Evolutionary conservation across 108 stramenopile species (phyloP).

Genomic region (Cyclotella baltica): DNA sequence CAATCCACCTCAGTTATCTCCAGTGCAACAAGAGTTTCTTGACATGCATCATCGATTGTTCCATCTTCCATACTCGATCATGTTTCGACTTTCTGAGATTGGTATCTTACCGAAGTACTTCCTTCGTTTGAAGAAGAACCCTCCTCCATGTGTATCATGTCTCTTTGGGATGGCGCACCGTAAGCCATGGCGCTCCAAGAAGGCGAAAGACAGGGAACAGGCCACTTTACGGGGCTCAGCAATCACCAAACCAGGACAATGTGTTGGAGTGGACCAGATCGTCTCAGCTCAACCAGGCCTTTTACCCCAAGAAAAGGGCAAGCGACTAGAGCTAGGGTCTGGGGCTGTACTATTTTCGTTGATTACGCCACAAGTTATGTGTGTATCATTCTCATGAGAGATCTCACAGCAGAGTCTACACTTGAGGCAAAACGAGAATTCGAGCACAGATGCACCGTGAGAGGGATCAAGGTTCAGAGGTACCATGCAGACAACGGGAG

Average conservation of each 20-base stretch:
- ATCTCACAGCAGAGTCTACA: constrained; percentile 31
- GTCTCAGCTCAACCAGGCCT: constrained; percentile 56
- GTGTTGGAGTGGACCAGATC: constrained; percentile 34
- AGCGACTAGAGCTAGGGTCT: constrained; percentile 43
- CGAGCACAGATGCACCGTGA: constrained; percentile 1
- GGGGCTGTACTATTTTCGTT: constrained; percentile 57
- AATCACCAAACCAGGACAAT: constrained; percentile 10
- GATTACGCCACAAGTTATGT: constrained; percentile 47
- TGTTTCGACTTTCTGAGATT: constrained; percentile 2
- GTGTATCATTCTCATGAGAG: constrained; percentile 30
- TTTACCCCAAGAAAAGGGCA: constrained; percentile 55
- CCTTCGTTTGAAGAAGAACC: neutral
- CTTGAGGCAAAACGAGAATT: constrained; percentile 23
- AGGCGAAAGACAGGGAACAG: neutral
- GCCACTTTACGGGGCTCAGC: neutral
- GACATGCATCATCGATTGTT: constrained; percentile 16
- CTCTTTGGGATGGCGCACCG: neutral
- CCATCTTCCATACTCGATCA: constrained; percentile 12
- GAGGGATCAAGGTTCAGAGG: neutral
- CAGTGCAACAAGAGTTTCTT: constrained; percentile 2
- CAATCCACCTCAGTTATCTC: neutral
- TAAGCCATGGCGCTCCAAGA: neutral
- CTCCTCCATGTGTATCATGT: constrained; percentile 11
- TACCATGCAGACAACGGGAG: constrained; percentile 32
- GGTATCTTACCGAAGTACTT: constrained; percentile 8